Evolutionary conservation across 2,329 filamentous ascomycete genomes (phyloP).

Genomic region (Venturia carpophila): DNA sequence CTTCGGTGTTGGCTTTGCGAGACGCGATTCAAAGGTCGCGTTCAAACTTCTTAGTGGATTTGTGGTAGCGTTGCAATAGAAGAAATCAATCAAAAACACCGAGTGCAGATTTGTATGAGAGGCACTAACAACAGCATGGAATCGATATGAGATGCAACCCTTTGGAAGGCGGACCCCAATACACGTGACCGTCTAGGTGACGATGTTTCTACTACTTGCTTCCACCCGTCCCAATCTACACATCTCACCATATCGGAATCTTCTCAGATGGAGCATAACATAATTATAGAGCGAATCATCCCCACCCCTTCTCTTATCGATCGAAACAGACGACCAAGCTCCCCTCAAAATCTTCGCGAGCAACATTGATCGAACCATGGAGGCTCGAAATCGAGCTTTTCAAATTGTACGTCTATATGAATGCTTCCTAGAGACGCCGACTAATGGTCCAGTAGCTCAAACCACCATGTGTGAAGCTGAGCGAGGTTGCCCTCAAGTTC

Average conservation of each 20-base stretch:
- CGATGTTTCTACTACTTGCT: too few relatives aligned
- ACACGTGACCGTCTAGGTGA: neutral
- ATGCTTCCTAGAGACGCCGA: neutral
- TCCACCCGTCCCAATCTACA: neutral
- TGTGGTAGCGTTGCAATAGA: neutral
- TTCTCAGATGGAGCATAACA: neutral
- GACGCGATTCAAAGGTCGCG: neutral
- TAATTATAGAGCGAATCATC: neutral
- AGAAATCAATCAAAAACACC: neutral
- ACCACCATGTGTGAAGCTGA: constrained; percentile 50
- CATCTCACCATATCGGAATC: neutral
- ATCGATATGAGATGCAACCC: too few relatives aligned
- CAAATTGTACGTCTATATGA: constrained; percentile 7
- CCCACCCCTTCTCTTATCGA: neutral
- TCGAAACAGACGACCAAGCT: neutral
- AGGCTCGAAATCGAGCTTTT: constrained; percentile 18
- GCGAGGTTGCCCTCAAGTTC: constrained; percentile 46
- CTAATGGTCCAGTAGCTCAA: constrained; percentile 41
- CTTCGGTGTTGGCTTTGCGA: neutral
- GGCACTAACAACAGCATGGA: too few relatives aligned
- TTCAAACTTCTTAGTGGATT: neutral
- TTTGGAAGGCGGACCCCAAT: neutral
- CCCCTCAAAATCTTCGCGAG: neutral
- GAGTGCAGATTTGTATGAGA: neutral
- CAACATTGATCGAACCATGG: constrained; percentile 3